Percentiles rank a stretch among this genome's conserved stretches.
phyloP scores from a whole-genome alignment of 176 grass and related monocot genomes.

The Phoenix dactylifera region DNA sequence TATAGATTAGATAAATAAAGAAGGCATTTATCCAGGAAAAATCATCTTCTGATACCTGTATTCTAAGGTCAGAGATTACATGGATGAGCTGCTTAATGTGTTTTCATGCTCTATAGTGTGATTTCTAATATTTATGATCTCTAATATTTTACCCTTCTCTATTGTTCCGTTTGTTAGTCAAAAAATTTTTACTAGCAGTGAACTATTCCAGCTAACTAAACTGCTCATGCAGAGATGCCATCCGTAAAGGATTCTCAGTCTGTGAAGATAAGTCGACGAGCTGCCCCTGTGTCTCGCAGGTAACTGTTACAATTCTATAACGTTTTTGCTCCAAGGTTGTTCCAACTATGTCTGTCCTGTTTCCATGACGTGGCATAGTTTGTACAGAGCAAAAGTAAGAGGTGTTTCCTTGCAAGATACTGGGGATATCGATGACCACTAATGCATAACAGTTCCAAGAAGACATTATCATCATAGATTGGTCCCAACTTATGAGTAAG shows the following conservation, averaged over 20 bases:
- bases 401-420: slow-evolving; percentile 68
- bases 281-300: slow-evolving; percentile 41
- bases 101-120: too few species aligned
- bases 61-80: too few species aligned
- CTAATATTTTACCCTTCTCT: too few species aligned
- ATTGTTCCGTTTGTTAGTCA: too few species aligned
- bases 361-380: background rate
- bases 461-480: too few species aligned
- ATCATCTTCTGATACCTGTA: too few species aligned
- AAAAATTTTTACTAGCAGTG: background rate
- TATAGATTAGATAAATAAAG: too few species aligned
- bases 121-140: too few species aligned
- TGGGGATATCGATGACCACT: slow-evolving; percentile 37
- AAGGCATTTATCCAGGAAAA: too few species aligned
- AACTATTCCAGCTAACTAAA: slow-evolving; percentile 18
- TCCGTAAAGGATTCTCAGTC: slow-evolving; percentile 24
- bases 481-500: too few species aligned
- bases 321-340: background rate
- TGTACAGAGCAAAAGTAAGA: slow-evolving; percentile 49
- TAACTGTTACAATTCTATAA: slow-evolving; percentile 5
- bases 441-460: slow-evolving; percentile 3
- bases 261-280: slow-evolving; percentile 32
- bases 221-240: slow-evolving; percentile 34
- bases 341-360: background rate
- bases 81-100: too few species aligned